Conservation (phyloP, 352 stramenopile genomes). For the Pythium pyrilobum region DNA sequence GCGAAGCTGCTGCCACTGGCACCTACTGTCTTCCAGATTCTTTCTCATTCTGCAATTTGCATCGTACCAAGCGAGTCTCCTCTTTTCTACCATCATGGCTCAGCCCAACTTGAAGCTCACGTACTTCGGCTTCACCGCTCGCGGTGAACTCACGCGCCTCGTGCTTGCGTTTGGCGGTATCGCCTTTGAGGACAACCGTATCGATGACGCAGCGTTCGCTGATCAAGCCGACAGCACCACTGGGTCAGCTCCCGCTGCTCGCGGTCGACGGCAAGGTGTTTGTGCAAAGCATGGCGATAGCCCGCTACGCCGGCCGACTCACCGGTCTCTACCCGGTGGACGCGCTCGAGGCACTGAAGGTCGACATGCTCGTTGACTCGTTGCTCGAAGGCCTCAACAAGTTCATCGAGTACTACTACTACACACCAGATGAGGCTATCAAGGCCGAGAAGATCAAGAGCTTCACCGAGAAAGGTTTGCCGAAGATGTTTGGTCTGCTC, state of each 20-base stretch:
- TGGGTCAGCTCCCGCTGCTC: slow-evolving; percentile 44
- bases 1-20: no score
- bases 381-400: slow-evolving; percentile 30
- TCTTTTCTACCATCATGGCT: slow-evolving; percentile 2
- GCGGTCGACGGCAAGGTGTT: slow-evolving; percentile 39
- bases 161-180: slow-evolving; percentile 46
- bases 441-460: slow-evolving; percentile 47
- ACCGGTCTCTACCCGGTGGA: slow-evolving; percentile 55
- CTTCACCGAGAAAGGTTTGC: slow-evolving; percentile 34
- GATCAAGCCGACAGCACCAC: slow-evolving; percentile 36
- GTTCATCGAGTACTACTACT: slow-evolving; percentile 34
- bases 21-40: no score
- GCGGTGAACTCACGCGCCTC: slow-evolving; percentile 59
- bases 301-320: slow-evolving; percentile 50
- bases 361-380: slow-evolving; percentile 42
- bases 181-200: slow-evolving; percentile 52
- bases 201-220: slow-evolving; percentile 35
- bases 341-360: slow-evolving; percentile 39
- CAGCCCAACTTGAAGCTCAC: slow-evolving; percentile 42
- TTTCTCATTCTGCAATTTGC: no score
- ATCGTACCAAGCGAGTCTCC: no score
- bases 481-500: slow-evolving; percentile 28
- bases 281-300: slow-evolving; percentile 53
- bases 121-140: slow-evolving; percentile 56
- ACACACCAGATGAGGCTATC: slow-evolving; percentile 27